Percentiles rank a stretch among this genome's conserved stretches.
Conservation (phyloP, 768 basidiomycete species). For the Pulveroboletus ravenelii region DNA sequence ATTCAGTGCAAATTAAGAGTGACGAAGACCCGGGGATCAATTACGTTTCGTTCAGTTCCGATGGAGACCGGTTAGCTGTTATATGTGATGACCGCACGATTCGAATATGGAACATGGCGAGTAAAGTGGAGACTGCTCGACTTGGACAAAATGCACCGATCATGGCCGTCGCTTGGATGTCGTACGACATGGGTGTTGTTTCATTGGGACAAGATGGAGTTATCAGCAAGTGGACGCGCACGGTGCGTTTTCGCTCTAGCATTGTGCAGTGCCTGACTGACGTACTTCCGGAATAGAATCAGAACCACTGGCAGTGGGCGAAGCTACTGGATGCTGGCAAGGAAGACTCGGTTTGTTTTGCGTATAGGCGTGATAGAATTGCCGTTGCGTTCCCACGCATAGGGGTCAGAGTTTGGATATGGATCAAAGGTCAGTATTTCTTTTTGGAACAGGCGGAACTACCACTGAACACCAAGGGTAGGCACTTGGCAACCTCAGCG, state of each 20-base stretch:
- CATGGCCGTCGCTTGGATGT: slow-evolving; percentile 55
- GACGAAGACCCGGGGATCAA: slow-evolving; percentile 45
- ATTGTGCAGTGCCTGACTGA: not conserved
- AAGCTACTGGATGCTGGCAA: slow-evolving; percentile 49
- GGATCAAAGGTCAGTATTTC: slow-evolving; percentile 44
- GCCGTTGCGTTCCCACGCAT: slow-evolving; percentile 56
- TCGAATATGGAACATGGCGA: slow-evolving; percentile 56
- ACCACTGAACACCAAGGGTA: slow-evolving; percentile 20
- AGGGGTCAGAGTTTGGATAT: slow-evolving; percentile 64
- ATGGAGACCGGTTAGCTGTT: slow-evolving; percentile 54
- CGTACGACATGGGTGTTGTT: slow-evolving; percentile 51
- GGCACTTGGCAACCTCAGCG: slow-evolving; percentile 63
- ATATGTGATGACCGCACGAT: slow-evolving; percentile 58
- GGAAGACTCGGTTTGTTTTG: slow-evolving; percentile 48
- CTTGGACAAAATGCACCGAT: slow-evolving; percentile 49
- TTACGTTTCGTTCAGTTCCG: slow-evolving; percentile 46
- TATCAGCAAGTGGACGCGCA: slow-evolving; percentile 55
- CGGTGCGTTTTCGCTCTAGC: slow-evolving; percentile 34
- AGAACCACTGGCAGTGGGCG: slow-evolving; percentile 52
- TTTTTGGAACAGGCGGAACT: not conserved
- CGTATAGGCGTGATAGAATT: slow-evolving; percentile 52
- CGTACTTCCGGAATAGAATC: slow-evolving; percentile 29
- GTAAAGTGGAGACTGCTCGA: slow-evolving; percentile 48
- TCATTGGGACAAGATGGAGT: slow-evolving; percentile 54
- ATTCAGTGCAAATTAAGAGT: slow-evolving; percentile 38